phyloP scores from a whole-genome alignment of 257 asterid genomes.

The Nicotiana paniculata region DNA sequence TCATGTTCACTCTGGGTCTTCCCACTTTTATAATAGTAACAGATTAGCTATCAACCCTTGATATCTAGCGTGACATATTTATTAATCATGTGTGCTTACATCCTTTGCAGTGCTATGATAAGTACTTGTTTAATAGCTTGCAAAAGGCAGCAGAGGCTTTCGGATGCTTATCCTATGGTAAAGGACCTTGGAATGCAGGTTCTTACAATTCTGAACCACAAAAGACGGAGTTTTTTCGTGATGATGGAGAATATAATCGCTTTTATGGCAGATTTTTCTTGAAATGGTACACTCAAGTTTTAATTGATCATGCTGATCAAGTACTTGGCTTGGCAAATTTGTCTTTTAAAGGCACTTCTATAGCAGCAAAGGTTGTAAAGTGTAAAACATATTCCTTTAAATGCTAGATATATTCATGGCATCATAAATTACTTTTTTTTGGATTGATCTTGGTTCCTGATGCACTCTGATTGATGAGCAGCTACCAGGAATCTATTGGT shows the following conservation, averaged over 20 bases:
- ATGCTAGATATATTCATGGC: neutral
- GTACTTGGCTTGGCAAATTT: constrained; percentile 46
- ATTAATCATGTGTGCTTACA: neutral
- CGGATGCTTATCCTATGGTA: constrained; percentile 50
- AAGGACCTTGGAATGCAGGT: constrained; percentile 42
- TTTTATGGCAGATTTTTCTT: constrained; percentile 53
- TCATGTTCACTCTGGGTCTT: too few relatives aligned
- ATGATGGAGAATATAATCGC: constrained; percentile 60
- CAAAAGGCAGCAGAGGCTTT: constrained; percentile 43
- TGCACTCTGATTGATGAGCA: constrained; percentile 17
- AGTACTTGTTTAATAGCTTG: constrained; percentile 44
- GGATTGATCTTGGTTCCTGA: too few relatives aligned
- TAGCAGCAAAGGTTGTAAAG: constrained; percentile 45
- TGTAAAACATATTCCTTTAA: neutral
- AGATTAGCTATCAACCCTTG: too few relatives aligned
- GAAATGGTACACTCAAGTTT: constrained; percentile 51
- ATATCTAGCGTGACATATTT: neutral
- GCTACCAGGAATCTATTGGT: constrained; percentile 78
- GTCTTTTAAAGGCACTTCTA: constrained; percentile 50
- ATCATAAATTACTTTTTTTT: too few relatives aligned
- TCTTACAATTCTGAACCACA: constrained; percentile 53
- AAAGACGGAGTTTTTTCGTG: constrained; percentile 51
- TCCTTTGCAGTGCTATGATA: constrained; percentile 55
- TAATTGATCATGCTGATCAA: constrained; percentile 58
- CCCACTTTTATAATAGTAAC: too few relatives aligned